phyloP scores from a whole-genome alignment of 106 monocot genomes.

The Dactylorhiza incarnata region DNA sequence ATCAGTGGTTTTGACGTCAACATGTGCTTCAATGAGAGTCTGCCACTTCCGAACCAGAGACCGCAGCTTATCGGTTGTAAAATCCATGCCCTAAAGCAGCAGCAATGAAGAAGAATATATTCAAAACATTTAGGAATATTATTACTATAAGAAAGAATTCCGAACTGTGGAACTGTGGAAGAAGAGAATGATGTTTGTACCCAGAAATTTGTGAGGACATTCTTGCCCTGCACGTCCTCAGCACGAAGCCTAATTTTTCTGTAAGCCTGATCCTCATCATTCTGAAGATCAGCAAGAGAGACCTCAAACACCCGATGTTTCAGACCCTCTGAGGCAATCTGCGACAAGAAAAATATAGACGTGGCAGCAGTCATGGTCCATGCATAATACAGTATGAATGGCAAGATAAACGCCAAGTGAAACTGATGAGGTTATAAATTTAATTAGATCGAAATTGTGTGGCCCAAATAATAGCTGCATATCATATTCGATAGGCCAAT shows the following conservation, averaged over 20 bases:
- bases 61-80: slow-evolving; percentile 82
- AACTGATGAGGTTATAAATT: no score
- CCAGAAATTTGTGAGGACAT: slow-evolving; percentile 95
- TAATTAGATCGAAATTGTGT: no score
- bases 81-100: slow-evolving; percentile 59
- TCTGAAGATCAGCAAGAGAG: slow-evolving; percentile 80
- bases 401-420: no score
- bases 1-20: slow-evolving; percentile 91
- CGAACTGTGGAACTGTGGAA: no score
- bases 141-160: no score
- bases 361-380: no score
- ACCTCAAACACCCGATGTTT: slow-evolving; percentile 84
- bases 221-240: slow-evolving; percentile 84
- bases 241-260: slow-evolving; percentile 78
- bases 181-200: slow-evolving; percentile 21
- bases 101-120: background rate
- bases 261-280: slow-evolving; percentile 84
- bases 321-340: slow-evolving; percentile 91
- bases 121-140: background rate
- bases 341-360: background rate
- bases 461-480: no score
- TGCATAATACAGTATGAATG: no score
- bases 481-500: no score
- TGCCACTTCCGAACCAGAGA: slow-evolving; percentile 88
- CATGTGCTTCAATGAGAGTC: slow-evolving; percentile 85